Conservation (phyloP, 1,284 basidiomycete species). For the Melampsora americana region DNA sequence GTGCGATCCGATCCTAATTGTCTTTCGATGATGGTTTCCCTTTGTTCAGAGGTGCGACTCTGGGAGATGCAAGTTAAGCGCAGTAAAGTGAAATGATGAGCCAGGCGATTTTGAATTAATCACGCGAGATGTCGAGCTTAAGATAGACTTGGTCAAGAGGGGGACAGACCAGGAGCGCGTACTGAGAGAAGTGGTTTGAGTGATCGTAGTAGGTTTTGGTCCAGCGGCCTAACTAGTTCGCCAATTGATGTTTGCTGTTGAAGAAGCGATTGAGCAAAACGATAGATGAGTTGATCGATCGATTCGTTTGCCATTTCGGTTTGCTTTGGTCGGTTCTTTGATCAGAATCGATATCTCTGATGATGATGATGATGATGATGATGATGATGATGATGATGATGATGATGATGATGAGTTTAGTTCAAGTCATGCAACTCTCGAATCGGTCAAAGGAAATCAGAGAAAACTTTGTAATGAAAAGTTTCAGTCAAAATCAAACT, state of each 20-base stretch:
- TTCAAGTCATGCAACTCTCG: no score
- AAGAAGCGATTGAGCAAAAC: constrained; percentile 26
- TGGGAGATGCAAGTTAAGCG: not conserved
- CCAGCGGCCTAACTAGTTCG: constrained; percentile 30
- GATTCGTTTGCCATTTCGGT: constrained; percentile 6
- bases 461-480: no score
- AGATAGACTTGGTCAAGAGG: not conserved
- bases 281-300: constrained; percentile 22
- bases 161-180: not conserved
- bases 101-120: no score
- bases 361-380: not conserved
- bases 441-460: no score
- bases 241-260: constrained; percentile 15
- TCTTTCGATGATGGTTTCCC: constrained; percentile 22
- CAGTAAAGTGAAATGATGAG: not conserved
- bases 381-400: no score
- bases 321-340: not conserved
- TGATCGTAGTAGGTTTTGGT: constrained; percentile 18
- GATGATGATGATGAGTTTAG: no score
- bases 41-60: not conserved
- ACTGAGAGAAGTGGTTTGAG: constrained; percentile 14
- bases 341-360: constrained; percentile 20
- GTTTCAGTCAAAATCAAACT: no score
- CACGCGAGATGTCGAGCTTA: not conserved
- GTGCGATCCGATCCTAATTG: constrained; percentile 23